phyloP scores from a whole-genome alignment of 2,329 filamentous ascomycete species.

The Blastomyces silverae region DNA sequence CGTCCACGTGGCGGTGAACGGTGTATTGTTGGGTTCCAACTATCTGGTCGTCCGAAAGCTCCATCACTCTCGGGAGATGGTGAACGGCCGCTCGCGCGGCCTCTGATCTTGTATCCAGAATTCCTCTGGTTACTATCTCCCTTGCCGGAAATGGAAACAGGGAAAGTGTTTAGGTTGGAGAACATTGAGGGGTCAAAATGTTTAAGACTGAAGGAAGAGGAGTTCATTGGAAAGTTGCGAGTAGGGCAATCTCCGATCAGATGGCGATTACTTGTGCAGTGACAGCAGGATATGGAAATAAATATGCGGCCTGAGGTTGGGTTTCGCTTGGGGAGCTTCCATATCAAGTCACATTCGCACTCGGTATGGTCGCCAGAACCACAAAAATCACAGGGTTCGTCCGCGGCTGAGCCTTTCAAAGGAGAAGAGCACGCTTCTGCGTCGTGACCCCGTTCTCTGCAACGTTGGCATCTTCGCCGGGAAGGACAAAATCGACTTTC shows the following conservation, averaged over 20 bases:
- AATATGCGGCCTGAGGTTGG: conserved; percentile 28
- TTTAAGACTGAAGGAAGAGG: conserved; percentile 38
- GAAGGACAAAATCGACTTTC: conserved; percentile 36
- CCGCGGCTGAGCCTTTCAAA: conserved; percentile 49
- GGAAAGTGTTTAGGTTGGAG: conserved; percentile 35
- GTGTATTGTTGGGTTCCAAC: conserved; percentile 26
- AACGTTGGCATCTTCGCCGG: conserved; percentile 47
- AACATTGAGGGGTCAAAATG: conserved; percentile 34
- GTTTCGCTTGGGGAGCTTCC: conserved; percentile 40
- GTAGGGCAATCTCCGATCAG: conserved; percentile 42
- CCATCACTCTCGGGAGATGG: conserved; percentile 34
- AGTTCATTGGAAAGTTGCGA: conserved; percentile 25
- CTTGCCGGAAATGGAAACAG: conserved; percentile 18
- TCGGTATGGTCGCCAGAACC: conserved; percentile 52
- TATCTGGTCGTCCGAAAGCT: conserved; percentile 28
- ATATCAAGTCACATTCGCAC: conserved; percentile 53
- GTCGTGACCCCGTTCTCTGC: conserved; percentile 56
- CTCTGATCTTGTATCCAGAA: conserved; percentile 33
- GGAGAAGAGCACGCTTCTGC: conserved; percentile 50
- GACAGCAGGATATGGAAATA: conserved; percentile 41
- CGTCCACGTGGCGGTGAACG: conserved; percentile 28
- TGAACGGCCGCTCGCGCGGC: conserved; percentile 30
- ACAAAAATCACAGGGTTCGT: conserved; percentile 57
- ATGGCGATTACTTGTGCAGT: conserved; percentile 40
- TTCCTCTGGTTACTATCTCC: conserved; percentile 22